Percentiles rank a stretch among this genome's conserved stretches.
These are phyloP conservation scores for Carallia pectinifolia DNA, from an alignment of 345 rosid species.

Conservation along the genomic window DNA sequence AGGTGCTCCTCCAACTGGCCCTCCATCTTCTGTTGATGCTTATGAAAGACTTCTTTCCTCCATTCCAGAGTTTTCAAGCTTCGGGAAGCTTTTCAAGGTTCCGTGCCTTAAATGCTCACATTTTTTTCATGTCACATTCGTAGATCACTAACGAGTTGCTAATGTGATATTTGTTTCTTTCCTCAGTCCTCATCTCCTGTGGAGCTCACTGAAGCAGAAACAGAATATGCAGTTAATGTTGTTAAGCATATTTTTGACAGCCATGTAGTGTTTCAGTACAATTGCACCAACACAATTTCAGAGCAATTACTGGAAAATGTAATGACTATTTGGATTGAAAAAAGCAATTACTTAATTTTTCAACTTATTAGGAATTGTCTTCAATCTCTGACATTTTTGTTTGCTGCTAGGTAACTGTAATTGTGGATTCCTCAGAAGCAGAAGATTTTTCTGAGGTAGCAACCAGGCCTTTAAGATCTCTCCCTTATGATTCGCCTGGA, in stretches of 20 bases:
- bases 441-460: conserved; percentile 69
- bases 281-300: conserved; percentile 92
- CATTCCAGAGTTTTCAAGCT: conserved; percentile 71
- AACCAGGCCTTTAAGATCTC: conserved; percentile 72
- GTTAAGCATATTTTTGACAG: conserved; percentile 86
- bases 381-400: conserved; percentile 20
- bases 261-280: conserved; percentile 91
- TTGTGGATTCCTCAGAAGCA: conserved; percentile 89
- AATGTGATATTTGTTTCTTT: not conserved
- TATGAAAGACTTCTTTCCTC: conserved; percentile 82
- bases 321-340: conserved; percentile 21
- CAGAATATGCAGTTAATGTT: conserved; percentile 91
- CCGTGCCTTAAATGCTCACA: not conserved
- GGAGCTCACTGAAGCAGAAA: conserved; percentile 97
- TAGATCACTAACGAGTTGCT: no score
- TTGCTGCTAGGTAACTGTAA: conserved; percentile 66
- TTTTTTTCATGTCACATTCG: no score
- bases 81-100: conserved; percentile 95
- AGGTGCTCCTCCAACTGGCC: conserved; percentile 61
- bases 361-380: not conserved
- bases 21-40: conserved; percentile 68
- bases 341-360: conserved; percentile 3
- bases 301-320: conserved; percentile 95
- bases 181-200: conserved; percentile 80
- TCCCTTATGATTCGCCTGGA: conserved; percentile 92